Percentiles rank a stretch among this genome's conserved stretches.
These are phyloP conservation scores for Penicillium sp. DNA, from an alignment of 2,329 filamentous ascomycete species.

Conservation along the genomic window DNA sequence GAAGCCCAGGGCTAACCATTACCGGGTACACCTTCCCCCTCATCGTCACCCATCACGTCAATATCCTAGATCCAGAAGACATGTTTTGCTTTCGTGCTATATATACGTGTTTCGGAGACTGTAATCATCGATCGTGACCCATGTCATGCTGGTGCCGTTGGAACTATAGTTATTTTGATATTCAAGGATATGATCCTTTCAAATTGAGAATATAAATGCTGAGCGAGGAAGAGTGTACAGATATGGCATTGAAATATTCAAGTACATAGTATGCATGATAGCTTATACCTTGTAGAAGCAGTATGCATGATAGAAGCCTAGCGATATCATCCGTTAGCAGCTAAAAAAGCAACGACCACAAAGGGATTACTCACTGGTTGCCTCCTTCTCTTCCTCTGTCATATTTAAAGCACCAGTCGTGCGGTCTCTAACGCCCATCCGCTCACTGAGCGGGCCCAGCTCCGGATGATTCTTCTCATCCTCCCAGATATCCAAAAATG, in stretches of 20 bases:
- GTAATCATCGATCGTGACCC: neutral
- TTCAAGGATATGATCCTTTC: neutral
- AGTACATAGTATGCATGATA: neutral
- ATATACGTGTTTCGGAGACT: no score
- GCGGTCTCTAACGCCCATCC: conserved; percentile 87
- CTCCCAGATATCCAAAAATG: conserved; percentile 87
- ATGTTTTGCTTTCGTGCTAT: neutral
- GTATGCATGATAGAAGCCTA: conserved; percentile 83
- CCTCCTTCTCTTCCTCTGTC: conserved; percentile 85
- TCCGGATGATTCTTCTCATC: conserved; percentile 81
- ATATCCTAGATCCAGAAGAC: neutral
- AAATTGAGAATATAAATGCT: neutral
- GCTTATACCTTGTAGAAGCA: conserved; percentile 89
- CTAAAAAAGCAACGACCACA: neutral
- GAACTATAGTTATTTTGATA: neutral
- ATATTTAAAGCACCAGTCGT: conserved; percentile 66
- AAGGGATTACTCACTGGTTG: conserved; percentile 56
- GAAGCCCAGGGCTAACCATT: neutral
- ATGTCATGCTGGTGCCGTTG: neutral
- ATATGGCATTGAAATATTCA: neutral
- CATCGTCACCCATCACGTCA: neutral
- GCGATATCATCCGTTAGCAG: conserved; percentile 14
- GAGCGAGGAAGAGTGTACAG: neutral
- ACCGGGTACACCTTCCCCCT: neutral
- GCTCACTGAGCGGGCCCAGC: conserved; percentile 79